Conservation (phyloP, 2,329 filamentous ascomycete species). For the Ascochyta viciae-villosae region DNA sequence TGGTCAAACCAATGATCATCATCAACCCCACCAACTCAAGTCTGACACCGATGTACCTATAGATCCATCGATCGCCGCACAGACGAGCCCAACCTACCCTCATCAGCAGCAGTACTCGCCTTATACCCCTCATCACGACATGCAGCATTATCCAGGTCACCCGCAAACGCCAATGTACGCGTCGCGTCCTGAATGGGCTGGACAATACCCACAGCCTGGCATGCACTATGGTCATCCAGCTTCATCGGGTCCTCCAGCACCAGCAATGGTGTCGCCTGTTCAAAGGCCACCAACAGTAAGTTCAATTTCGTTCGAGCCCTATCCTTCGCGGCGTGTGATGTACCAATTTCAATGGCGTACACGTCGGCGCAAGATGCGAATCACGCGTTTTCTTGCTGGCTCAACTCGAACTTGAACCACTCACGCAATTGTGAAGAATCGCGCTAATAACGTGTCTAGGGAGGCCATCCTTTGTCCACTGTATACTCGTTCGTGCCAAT, state of each 20-base stretch:
- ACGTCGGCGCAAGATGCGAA: not conserved
- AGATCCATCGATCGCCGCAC: conserved; percentile 97
- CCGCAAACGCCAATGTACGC: conserved; percentile 69
- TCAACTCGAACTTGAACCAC: not conserved
- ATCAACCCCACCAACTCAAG: conserved; percentile 72
- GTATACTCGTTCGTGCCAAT: conserved; percentile 99
- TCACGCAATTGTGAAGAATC: not conserved
- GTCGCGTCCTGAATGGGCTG: conserved; percentile 73
- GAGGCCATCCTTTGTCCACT: conserved; percentile 67
- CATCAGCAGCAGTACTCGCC: conserved; percentile 83
- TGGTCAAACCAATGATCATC: conserved; percentile 74
- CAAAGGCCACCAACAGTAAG: conserved; percentile 69
- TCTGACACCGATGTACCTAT: conserved; percentile 98
- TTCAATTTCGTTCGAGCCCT: conserved; percentile 25
- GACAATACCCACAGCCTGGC: conserved; percentile 59
- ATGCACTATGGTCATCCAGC: conserved; percentile 62
- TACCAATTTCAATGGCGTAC: not conserved
- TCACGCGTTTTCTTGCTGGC: not conserved
- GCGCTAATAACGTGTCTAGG: conserved; percentile 42
- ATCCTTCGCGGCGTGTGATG: not conserved
- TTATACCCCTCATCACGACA: conserved; percentile 84
- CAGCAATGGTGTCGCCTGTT: conserved; percentile 66
- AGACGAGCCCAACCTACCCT: conserved; percentile 89
- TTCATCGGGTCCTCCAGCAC: conserved; percentile 62
- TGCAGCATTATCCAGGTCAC: conserved; percentile 75